Evolutionary conservation across 495 filamentous ascomycete species (phyloP).

Genomic region (Penicillium psychrofluorescens): DNA sequence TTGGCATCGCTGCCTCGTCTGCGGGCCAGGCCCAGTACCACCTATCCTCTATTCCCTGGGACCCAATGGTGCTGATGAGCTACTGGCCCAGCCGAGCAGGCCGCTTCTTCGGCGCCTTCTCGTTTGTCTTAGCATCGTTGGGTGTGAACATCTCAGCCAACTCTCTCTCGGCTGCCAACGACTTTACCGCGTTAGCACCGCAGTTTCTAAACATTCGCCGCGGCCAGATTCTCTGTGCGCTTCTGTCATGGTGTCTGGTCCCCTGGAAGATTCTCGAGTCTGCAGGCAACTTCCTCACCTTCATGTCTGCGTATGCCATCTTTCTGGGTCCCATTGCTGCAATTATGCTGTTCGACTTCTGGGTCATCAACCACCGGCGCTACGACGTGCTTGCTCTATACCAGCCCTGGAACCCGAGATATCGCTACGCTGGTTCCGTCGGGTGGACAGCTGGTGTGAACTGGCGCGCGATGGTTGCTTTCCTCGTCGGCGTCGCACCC

Average conservation of each 20-base stretch:
- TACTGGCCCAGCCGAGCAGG: constrained; percentile 43
- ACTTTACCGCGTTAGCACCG: constrained; percentile 53
- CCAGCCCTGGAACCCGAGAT: constrained; percentile 27
- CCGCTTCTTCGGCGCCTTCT: constrained; percentile 43
- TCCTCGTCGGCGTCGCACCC: constrained; percentile 56
- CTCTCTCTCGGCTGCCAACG: constrained; percentile 57
- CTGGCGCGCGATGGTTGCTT: constrained; percentile 57
- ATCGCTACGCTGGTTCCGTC: constrained; percentile 38
- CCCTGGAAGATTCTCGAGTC: constrained; percentile 58
- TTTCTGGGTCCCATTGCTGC: constrained; percentile 65
- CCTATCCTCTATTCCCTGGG: constrained; percentile 33
- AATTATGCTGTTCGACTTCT: constrained; percentile 62
- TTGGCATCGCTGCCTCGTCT: constrained; percentile 39
- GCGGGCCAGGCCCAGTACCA: constrained; percentile 37
- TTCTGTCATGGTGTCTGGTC: constrained; percentile 54
- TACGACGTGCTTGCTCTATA: constrained; percentile 52
- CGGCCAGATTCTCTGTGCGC: constrained; percentile 53
- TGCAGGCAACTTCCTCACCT: constrained; percentile 49
- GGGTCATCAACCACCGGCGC: constrained; percentile 52
- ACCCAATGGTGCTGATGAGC: constrained; percentile 35
- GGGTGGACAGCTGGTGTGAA: constrained; percentile 40
- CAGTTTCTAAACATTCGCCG: constrained; percentile 54
- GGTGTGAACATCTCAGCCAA: constrained; percentile 60
- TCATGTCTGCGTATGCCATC: constrained; percentile 58
- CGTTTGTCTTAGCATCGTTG: constrained; percentile 38